Conservation (phyloP, 805 yeast species). For the Maudiozyma barnettii region DNA sequence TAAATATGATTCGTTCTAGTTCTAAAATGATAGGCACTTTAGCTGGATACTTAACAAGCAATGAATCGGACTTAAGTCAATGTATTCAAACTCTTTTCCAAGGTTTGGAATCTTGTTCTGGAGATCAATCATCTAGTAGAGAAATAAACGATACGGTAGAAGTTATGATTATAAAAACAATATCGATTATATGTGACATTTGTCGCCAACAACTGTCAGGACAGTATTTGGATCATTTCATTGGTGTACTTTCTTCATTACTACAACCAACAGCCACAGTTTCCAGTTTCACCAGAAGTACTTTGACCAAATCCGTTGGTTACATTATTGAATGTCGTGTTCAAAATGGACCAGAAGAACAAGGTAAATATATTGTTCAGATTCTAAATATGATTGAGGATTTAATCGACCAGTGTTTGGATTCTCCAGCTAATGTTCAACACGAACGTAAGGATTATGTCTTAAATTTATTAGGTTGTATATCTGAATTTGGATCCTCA, state of each 20-base stretch:
- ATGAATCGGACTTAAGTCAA: constrained; percentile 13
- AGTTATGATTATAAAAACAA: constrained; percentile 19
- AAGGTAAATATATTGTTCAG: constrained; percentile 31
- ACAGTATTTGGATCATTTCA: constrained; percentile 19
- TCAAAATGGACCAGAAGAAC: constrained; percentile 35
- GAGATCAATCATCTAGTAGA: constrained; percentile 1
- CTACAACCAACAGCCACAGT: constrained; percentile 19
- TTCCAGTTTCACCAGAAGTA: constrained; percentile 32
- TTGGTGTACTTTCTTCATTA: constrained; percentile 28
- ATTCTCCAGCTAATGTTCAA: neutral
- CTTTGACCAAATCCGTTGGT: constrained; percentile 53
- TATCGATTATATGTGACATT: constrained; percentile 23
- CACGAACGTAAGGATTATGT: constrained; percentile 36
- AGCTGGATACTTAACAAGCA: constrained; percentile 22
- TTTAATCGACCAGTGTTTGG: constrained; percentile 10
- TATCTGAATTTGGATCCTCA: constrained; percentile 66
- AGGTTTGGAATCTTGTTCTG: constrained; percentile 20
- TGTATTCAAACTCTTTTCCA: constrained; percentile 23
- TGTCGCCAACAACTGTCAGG: constrained; percentile 22
- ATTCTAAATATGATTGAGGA: constrained; percentile 27
- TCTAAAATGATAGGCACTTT: constrained; percentile 21
- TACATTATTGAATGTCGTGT: constrained; percentile 48
- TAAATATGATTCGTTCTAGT: constrained; percentile 25
- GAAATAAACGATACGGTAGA: constrained; percentile 23
- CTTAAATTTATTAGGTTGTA: constrained; percentile 49